phyloP scores from a whole-genome alignment of 805 yeast species.

The Wickerhamiella australiensis region DNA sequence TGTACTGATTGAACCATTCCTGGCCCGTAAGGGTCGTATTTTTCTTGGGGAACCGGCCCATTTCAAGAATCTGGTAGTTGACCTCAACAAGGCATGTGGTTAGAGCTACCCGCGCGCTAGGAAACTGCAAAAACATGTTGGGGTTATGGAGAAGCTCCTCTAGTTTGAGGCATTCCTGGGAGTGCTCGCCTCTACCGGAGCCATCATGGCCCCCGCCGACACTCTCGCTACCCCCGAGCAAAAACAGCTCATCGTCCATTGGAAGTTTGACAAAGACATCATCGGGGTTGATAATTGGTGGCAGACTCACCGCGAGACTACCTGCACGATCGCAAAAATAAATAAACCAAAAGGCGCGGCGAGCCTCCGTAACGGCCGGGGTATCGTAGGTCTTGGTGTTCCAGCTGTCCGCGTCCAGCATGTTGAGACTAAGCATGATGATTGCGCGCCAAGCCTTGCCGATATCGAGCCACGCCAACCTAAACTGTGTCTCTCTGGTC shows the following conservation, averaged over 20 bases:
- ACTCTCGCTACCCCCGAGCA: conserved; percentile 7
- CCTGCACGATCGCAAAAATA: conserved; percentile 22
- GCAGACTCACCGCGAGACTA: conserved; percentile 25
- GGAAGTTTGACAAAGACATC: conserved; percentile 23
- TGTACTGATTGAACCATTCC: conserved; percentile 18
- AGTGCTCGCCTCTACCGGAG: conserved; percentile 1
- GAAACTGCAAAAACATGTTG: conserved; percentile 11
- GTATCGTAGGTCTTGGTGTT: conserved; percentile 4
- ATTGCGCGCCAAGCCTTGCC: conserved; percentile 24
- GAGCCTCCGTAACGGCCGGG: conserved; percentile 22
- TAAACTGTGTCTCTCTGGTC: conserved; percentile 20
- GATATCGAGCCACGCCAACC: conserved; percentile 26
- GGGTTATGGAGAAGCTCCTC: conserved; percentile 15
- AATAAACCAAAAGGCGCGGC: conserved; percentile 26
- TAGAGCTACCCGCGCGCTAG: conserved; percentile 14
- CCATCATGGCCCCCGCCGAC: neutral
- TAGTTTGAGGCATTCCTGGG: conserved; percentile 9
- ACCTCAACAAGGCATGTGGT: conserved; percentile 13
- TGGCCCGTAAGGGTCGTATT: conserved; percentile 9
- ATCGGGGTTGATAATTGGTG: conserved; percentile 16
- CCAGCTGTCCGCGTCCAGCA: conserved; percentile 17
- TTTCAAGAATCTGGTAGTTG: conserved; percentile 13
- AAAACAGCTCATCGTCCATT: conserved; percentile 19
- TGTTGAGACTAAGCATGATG: conserved; percentile 21
- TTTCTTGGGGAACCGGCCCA: conserved; percentile 17